Conservation (phyloP, 495 filamentous ascomycete genomes). For the Aspergillus saccharolyticus region DNA sequence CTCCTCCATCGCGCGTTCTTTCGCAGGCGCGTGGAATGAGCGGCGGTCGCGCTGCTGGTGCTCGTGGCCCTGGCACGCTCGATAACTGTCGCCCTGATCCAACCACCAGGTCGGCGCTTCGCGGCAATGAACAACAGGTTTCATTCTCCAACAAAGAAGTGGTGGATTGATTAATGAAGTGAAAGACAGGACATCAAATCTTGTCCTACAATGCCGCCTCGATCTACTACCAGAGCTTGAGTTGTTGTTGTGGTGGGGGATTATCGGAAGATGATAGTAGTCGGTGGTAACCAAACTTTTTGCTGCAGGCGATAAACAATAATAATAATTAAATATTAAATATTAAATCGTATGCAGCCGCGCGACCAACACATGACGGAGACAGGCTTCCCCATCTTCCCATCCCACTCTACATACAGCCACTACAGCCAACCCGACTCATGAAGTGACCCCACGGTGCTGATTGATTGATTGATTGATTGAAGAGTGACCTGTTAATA, state of each 20-base stretch:
- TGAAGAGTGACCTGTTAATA: too few relatives aligned
- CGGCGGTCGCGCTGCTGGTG: constrained; percentile 16
- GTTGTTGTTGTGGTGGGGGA: neutral
- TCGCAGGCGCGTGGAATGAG: constrained; percentile 21
- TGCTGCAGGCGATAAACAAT: constrained; percentile 1
- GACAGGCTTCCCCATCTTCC: neutral
- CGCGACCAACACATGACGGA: neutral
- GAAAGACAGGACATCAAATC: neutral
- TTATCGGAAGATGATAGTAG: neutral
- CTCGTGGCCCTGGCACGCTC: constrained; percentile 10
- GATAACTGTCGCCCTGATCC: constrained; percentile 15
- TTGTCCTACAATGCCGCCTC: neutral
- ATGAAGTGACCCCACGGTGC: neutral
- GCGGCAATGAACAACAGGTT: constrained; percentile 12
- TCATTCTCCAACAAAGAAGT: neutral
- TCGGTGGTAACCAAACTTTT: neutral
- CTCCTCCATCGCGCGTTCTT: constrained; percentile 12
- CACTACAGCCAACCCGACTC: neutral
- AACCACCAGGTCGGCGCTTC: constrained; percentile 22
- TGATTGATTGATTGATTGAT: too few relatives aligned
- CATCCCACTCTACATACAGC: neutral
- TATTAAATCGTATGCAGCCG: neutral
- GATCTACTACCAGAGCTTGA: neutral
- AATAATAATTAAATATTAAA: neutral
- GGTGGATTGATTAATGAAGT: neutral